phyloP scores from a whole-genome alignment of 176 grass and related monocot species.

The Metroxylon sagu region DNA sequence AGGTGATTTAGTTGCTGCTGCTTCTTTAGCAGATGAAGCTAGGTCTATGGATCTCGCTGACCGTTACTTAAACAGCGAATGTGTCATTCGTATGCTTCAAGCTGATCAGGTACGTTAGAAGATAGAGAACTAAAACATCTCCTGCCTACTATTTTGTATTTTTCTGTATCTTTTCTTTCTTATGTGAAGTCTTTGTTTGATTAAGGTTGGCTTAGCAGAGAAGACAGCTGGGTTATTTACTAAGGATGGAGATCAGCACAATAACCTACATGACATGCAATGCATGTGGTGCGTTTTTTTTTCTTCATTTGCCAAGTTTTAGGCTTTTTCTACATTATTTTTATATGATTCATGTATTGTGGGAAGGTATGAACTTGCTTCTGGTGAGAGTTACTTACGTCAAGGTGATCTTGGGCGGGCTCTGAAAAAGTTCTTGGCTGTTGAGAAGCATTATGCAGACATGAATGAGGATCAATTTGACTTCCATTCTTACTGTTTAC shows the following conservation, averaged over 20 bases:
- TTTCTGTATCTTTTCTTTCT: not conserved
- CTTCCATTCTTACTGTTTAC: conserved; percentile 96
- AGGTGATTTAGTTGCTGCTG: conserved; percentile 76
- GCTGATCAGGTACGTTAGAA: conserved; percentile 68
- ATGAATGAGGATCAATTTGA: conserved; percentile 99
- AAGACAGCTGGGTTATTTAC: conserved; percentile 97
- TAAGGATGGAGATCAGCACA: conserved; percentile 98
- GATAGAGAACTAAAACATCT: conserved; percentile 1
- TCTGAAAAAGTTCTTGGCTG: conserved; percentile 87
- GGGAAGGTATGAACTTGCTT: conserved; percentile 95
- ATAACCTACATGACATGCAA: conserved; percentile 99
- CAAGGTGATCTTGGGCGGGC: conserved; percentile 94
- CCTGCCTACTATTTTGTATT: not conserved
- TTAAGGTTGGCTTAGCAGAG: conserved; percentile 84
- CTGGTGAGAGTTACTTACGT: conserved; percentile 86
- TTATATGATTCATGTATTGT: conserved; percentile 6
- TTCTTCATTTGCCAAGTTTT: not conserved
- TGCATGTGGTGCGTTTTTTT: conserved; percentile 72
- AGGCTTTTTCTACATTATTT: conserved; percentile 2
- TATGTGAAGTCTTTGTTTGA: conserved; percentile 4
- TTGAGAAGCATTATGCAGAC: conserved; percentile 92
- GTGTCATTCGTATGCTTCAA: conserved; percentile 97
- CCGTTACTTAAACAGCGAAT: conserved; percentile 95
- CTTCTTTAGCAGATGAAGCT: conserved; percentile 90
- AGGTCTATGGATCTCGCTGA: conserved; percentile 98